A percentile compares a stretch with the other conserved stretches of the same genome.
These are phyloP conservation scores for Ascochyta fabae DNA, from an alignment of 2,329 filamentous ascomycete species.

Conservation along the genomic window DNA sequence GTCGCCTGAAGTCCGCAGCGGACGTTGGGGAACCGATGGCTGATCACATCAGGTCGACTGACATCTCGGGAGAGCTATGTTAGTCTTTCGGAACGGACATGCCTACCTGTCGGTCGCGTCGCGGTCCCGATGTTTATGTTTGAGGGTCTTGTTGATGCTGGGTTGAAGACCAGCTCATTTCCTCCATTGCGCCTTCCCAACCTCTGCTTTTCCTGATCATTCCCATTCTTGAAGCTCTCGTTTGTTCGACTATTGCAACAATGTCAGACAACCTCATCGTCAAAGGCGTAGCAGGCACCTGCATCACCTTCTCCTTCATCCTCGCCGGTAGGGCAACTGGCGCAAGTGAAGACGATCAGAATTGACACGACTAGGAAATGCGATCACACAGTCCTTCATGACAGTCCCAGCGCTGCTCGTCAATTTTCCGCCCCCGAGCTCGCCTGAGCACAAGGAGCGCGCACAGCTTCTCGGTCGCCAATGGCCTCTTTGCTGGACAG, in stretches of 20 bases:
- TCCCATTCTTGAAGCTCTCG: neutral
- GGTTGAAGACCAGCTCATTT: conserved; percentile 5
- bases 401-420: conserved; percentile 57
- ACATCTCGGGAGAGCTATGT: conserved; percentile 10
- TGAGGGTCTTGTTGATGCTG: conserved; percentile 8
- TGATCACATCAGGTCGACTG: conserved; percentile 11
- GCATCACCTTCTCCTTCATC: conserved; percentile 58
- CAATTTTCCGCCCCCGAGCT: conserved; percentile 53
- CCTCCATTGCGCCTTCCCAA: neutral
- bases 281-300: conserved; percentile 53
- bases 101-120: conserved; percentile 9
- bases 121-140: conserved; percentile 16
- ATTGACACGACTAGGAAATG: conserved; percentile 52
- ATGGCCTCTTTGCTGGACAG: conserved; percentile 60
- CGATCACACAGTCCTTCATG: conserved; percentile 61
- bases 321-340: conserved; percentile 50
- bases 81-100: conserved; percentile 13
- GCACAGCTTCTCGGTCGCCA: conserved; percentile 56
- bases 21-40: conserved; percentile 19
- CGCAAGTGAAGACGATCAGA: neutral
- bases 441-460: conserved; percentile 51
- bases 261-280: conserved; percentile 45
- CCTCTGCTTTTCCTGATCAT: neutral
- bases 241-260: neutral
- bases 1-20: conserved; percentile 9